Base-by-base conservation (phyloP, 2,329 filamentous ascomycete genomes). In the Trichoderma aggressivum region DNA sequence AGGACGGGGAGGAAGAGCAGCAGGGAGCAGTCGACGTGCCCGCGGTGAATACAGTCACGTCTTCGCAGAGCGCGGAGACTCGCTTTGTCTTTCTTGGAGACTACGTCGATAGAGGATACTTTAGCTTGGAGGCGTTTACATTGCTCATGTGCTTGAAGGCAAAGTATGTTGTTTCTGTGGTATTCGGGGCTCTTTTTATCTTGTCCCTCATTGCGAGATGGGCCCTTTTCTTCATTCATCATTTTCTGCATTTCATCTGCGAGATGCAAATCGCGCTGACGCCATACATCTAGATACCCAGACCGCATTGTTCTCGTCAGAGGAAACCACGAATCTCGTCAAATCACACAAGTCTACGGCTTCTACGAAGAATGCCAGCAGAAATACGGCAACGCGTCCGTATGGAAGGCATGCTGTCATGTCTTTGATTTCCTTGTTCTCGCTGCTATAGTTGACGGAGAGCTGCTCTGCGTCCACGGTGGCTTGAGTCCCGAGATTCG, bases 361-460 rank as follows among this genome's bases (percentile, higher is more conserved):
- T 99, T 99, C 83, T 99, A 99, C 82, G 97, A 97, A 72, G 96
- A 99, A 81, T 99, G 96, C 82, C 94, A 94, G 70, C 92, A 96
- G 77, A 99, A 99, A 82, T 99, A 99, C 80, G 96, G 96, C 78
- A 98, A 98, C 79, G 94, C 96, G 14, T 98, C 97, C 62, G 96
- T 99, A n/a, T 99, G 96, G 96, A 97, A 99, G 82, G 96, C 97
- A 72, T 99, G 98, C 82, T 99, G 96, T 74, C 96, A 99, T 80
- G 97, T 99, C 83, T 99, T 99, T 81, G 96, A 99, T 81, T 99
- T 97, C 81, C 89, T 99, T 34, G 97, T 97, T 3, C 87, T 99
- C 26, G 96, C 94, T 70, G 97, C 97, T 73, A 97, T 99, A 75
- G 97, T 99, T 77, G 97, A 99, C 79, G 93, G 98, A 77, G 94